These are phyloP conservation scores for Myriosclerotinia scirpicola DNA, from an alignment of 2,329 filamentous ascomycete species.

Conservation along the genomic window DNA sequence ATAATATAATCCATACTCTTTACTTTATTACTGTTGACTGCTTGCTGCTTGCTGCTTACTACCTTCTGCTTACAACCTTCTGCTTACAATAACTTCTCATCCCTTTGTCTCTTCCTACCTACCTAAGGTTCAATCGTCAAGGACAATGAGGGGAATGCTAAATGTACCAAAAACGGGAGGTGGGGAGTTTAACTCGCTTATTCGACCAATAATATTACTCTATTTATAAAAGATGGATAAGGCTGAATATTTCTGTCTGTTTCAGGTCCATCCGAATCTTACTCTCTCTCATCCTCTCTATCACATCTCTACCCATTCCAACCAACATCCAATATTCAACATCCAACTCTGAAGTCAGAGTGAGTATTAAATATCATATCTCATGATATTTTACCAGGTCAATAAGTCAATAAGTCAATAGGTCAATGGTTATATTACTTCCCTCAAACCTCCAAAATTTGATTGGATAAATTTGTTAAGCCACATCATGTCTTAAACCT, in stretches of 20 bases:
- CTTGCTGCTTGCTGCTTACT: too few species aligned
- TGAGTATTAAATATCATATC: neutral
- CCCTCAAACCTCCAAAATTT: too few species aligned
- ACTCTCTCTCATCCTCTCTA: neutral
- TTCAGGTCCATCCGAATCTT: neutral
- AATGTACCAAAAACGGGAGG: neutral
- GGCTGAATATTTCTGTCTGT: conserved; percentile 9
- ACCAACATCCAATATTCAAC: neutral
- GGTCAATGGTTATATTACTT: too few species aligned
- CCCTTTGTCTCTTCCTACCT: neutral
- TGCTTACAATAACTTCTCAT: neutral
- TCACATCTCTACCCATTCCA: neutral
- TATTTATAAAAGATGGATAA: neutral
- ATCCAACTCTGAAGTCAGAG: neutral
- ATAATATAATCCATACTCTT: too few species aligned
- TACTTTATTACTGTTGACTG: too few species aligned
- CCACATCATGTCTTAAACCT: too few species aligned
- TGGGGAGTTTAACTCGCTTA: neutral
- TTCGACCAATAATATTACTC: neutral
- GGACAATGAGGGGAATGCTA: neutral
- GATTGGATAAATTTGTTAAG: too few species aligned
- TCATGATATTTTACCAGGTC: too few species aligned
- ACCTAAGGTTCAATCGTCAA: neutral
- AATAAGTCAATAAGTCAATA: too few species aligned
- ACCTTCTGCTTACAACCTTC: too few species aligned